Evolutionary conservation across 129 eudicot species (phyloP).

Genomic region (Helichrysum umbraculigerum): DNA sequence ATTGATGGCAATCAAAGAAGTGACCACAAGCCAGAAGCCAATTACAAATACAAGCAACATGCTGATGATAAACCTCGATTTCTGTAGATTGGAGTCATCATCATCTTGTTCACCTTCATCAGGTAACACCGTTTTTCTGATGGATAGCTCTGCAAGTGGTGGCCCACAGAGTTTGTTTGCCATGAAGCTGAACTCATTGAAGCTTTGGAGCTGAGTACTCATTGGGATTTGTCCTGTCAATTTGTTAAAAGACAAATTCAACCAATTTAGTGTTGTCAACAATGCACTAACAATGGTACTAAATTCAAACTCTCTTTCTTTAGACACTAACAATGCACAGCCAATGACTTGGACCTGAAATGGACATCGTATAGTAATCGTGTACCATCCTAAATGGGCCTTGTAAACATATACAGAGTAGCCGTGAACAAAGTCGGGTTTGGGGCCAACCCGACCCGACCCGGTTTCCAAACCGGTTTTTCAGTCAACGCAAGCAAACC

Average conservation of each 20-base stretch:
- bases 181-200: conserved; percentile 18
- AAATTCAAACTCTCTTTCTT: too few species aligned
- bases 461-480: too few species aligned
- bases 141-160: conserved; percentile 11
- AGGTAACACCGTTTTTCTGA: neutral
- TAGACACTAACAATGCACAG: too few species aligned
- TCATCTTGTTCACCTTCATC: neutral
- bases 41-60: conserved; percentile 30
- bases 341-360: conserved; percentile 11
- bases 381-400: too few species aligned
- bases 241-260: conserved; percentile 44
- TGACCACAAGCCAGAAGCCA: conserved; percentile 33
- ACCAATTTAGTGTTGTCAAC: conserved; percentile 8
- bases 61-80: conserved; percentile 29
- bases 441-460: too few species aligned
- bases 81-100: conserved; percentile 8
- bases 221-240: conserved; percentile 28
- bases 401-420: too few species aligned
- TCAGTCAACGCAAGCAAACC: too few species aligned
- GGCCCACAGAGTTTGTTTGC: conserved; percentile 25
- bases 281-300: too few species aligned
- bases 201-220: conserved; percentile 35
- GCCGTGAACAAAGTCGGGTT: too few species aligned
- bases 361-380: conserved; percentile 24
- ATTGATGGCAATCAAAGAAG: conserved; percentile 17